Conservation (phyloP, 2,329 filamentous ascomycete genomes). For the Chalara sp. region DNA sequence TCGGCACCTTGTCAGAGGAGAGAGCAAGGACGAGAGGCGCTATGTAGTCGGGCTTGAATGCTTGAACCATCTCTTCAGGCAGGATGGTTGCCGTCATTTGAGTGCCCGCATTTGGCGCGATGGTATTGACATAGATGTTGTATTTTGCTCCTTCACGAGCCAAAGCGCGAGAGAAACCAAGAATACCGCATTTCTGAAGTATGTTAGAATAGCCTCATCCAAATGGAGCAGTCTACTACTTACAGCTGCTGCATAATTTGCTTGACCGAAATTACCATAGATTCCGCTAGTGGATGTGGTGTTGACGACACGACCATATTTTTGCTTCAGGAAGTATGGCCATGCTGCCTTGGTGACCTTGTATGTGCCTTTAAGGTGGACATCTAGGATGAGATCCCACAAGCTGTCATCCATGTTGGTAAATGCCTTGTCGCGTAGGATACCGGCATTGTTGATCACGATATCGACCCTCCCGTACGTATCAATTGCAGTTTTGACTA, state of each 20-base stretch:
- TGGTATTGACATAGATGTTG: conserved; percentile 97
- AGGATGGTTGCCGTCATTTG: conserved; percentile 91
- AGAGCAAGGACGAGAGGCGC: conserved; percentile 87
- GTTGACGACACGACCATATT: conserved; percentile 95
- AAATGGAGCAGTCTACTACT: conserved; percentile 28
- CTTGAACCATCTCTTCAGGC: conserved; percentile 95
- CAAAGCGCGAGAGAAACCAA: conserved; percentile 89
- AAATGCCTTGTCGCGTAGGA: conserved; percentile 96
- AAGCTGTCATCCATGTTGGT: conserved; percentile 92
- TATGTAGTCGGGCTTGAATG: conserved; percentile 98
- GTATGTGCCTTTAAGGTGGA: conserved; percentile 91
- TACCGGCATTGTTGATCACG: conserved; percentile 95
- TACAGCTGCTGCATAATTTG: conserved; percentile 90
- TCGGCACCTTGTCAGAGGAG: conserved; percentile 76
- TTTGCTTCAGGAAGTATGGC: conserved; percentile 97
- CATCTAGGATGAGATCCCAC: conserved; percentile 88
- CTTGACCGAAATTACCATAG: conserved; percentile 98
- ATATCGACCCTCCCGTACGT: conserved; percentile 91
- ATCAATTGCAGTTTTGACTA: conserved; percentile 91
- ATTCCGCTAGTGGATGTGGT: conserved; percentile 96
- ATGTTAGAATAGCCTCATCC: conserved; percentile 1
- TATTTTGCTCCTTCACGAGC: conserved; percentile 93
- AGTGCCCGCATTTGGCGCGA: conserved; percentile 94
- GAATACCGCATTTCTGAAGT: conserved; percentile 74
- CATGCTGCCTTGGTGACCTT: conserved; percentile 96